Evolutionary conservation across 192 early-diverging fungal species (phyloP).

Genomic region (Chytriomyces confervae): DNA sequence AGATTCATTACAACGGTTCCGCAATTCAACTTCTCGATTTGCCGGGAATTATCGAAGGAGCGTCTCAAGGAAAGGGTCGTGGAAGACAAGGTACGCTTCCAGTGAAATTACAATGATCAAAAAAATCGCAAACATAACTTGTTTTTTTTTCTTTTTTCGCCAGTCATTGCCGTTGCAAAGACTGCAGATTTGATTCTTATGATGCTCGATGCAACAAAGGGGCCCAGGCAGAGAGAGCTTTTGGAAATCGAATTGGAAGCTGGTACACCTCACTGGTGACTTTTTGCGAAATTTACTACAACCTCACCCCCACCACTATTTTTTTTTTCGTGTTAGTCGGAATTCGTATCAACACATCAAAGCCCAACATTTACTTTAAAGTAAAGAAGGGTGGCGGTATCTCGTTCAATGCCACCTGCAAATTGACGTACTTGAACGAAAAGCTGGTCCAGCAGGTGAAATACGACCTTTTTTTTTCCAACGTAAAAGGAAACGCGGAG

Average conservation of each 20-base stretch:
- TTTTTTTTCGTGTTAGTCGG: constrained; percentile 62
- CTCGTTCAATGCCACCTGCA: constrained; percentile 89
- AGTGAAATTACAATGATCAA: too few relatives aligned
- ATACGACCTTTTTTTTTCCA: neutral
- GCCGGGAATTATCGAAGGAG: constrained; percentile 98
- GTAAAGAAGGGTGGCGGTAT: constrained; percentile 98
- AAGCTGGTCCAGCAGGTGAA: constrained; percentile 77
- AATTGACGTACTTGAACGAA: constrained; percentile 84
- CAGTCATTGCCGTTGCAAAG: constrained; percentile 93
- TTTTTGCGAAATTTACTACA: neutral
- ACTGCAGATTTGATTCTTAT: constrained; percentile 97
- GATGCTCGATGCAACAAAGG: constrained; percentile 98
- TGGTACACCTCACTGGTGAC: neutral
- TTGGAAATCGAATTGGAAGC: constrained; percentile 94
- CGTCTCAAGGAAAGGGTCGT: constrained; percentile 95
- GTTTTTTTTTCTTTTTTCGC: constrained; percentile 7
- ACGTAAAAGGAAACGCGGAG: neutral
- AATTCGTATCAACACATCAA: constrained; percentile 84
- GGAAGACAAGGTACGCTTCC: constrained; percentile 74
- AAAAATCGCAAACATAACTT: neutral
- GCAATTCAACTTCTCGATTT: constrained; percentile 97
- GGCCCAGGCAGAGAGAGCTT: constrained; percentile 77
- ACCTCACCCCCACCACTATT: neutral
- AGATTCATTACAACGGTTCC: constrained; percentile 94
- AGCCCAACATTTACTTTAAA: constrained; percentile 97